These are phyloP conservation scores for Xylariales sp. DNA, from an alignment of 2,329 filamentous ascomycete species.

Conservation along the genomic window DNA sequence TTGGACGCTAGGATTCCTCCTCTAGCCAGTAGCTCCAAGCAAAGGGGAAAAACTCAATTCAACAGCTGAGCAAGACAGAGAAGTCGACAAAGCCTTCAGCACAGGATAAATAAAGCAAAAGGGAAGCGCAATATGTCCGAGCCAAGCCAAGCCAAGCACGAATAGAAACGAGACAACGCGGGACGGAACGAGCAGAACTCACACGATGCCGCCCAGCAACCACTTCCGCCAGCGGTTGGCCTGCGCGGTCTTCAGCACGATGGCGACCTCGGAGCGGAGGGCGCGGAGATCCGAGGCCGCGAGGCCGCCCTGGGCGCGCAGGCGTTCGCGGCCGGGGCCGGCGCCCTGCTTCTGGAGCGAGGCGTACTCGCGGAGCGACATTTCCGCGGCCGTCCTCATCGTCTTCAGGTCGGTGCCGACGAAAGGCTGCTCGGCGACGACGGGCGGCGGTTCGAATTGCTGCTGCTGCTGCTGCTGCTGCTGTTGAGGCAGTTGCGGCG, in stretches of 20 bases:
- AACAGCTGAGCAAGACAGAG: not conserved
- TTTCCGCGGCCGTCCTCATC: slow-evolving; percentile 46
- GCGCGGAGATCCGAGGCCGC: slow-evolving; percentile 59
- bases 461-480: slow-evolving; percentile 15
- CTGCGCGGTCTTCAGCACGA: slow-evolving; percentile 58
- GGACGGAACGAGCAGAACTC: slow-evolving; percentile 48
- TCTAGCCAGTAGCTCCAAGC: not conserved
- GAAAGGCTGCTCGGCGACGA: slow-evolving; percentile 34
- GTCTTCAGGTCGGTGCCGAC: slow-evolving; percentile 43
- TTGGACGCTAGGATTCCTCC: not conserved
- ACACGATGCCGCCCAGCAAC: slow-evolving; percentile 64
- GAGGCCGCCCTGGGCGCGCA: slow-evolving; percentile 57
- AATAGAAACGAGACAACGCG: not conserved
- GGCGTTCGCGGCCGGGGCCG: slow-evolving; percentile 53
- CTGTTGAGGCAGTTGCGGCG: not conserved
- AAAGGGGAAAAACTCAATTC: not conserved
- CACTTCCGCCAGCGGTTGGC: slow-evolving; percentile 64
- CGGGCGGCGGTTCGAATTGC: slow-evolving; percentile 8
- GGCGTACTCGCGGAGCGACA: slow-evolving; percentile 52
- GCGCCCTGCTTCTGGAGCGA: slow-evolving; percentile 51
- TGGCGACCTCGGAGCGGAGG: slow-evolving; percentile 58
- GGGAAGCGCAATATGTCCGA: not conserved
- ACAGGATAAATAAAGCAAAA: not conserved
- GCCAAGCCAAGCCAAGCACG: not conserved
- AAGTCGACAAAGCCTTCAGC: not conserved